Conservation (phyloP, 495 filamentous ascomycete genomes). For the Penicillium fimorum region DNA sequence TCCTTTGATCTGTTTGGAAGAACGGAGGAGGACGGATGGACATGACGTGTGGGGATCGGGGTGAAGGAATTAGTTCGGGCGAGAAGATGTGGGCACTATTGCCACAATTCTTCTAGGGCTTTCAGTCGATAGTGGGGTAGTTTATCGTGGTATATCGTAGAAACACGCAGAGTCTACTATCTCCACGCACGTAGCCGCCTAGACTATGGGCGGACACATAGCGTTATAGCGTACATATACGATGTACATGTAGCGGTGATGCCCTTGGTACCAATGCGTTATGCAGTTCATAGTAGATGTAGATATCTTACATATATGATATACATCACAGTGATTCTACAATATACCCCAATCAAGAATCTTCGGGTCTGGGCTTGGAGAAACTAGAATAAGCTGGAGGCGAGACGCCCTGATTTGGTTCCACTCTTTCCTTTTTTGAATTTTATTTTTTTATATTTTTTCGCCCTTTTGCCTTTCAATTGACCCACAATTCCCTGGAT, state of each 20-base stretch:
- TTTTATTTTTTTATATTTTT: constrained; percentile 13
- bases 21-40: constrained; percentile 17
- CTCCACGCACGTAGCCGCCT: neutral
- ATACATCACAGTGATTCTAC: neutral
- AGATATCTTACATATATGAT: neutral
- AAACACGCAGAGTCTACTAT: constrained; percentile 7
- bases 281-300: neutral
- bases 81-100: constrained; percentile 7
- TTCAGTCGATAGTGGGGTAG: neutral
- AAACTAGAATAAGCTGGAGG: neutral
- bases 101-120: constrained; percentile 18
- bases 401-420: constrained; percentile 9
- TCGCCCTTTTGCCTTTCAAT: constrained; percentile 11
- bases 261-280: neutral
- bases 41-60: constrained; percentile 17
- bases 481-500: constrained; percentile 15
- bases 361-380: constrained; percentile 1
- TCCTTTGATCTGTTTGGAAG: constrained; percentile 5
- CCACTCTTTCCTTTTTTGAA: constrained; percentile 11
- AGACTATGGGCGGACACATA: neutral
- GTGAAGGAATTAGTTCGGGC: neutral
- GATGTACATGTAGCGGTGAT: constrained; percentile 1
- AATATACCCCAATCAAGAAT: neutral
- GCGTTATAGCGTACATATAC: neutral
- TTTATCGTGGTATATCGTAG: neutral